Evolutionary conservation across 345 rosid genomes (phyloP), one percentile per base, ranked within the genome.

Genomic region (Salix caprea): DNA sequence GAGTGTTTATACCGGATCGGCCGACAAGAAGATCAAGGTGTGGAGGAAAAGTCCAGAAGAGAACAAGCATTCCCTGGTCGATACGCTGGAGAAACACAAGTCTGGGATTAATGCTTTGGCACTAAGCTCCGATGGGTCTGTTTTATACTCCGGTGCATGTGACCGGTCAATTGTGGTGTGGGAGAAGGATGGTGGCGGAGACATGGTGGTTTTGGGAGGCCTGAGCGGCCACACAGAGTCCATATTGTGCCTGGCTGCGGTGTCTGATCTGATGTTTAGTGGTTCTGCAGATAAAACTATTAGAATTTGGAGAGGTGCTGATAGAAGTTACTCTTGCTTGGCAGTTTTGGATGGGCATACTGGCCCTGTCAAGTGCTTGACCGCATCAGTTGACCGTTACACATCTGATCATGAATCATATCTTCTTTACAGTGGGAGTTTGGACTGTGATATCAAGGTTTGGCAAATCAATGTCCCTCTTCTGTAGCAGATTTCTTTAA

Each of bases 291-390:
- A 95, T 78, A 90, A 82, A 75, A 91, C 89, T 1, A 85, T 91
- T 32, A 90, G 97, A 80, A 79, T 93, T 4, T 95, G 99, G 99
- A 86, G 79, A 73, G 84, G 88, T 40, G 77, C 58, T 3, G 74
- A 66, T 0, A 77, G 86, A 67, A 87, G 75, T 60, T 89, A 82
- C 84, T 73, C 88, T 2, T 93, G 99, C 66, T 68, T 93, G 65
- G 91, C 91, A 36, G 82, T 90, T 24, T 58, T 95, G 69, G 89
- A 90, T 78, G 99, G 99, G 26, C 99, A 95, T 71, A 75, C 48
- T 56, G 99, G 97, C 50, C 97, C 99, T 0, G 93, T 95, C 67
- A 95, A 95, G 84, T 93, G 99, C 83, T 84, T 95, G 85, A 83
- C 96, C 4, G 94, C 90, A 76, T 73, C 86, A 23, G 36, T 82